Percentiles rank a stretch among this genome's conserved stretches.
These are phyloP conservation scores for Salix udensis DNA, from an alignment of 345 rosid genomes.

Conservation along the genomic window DNA sequence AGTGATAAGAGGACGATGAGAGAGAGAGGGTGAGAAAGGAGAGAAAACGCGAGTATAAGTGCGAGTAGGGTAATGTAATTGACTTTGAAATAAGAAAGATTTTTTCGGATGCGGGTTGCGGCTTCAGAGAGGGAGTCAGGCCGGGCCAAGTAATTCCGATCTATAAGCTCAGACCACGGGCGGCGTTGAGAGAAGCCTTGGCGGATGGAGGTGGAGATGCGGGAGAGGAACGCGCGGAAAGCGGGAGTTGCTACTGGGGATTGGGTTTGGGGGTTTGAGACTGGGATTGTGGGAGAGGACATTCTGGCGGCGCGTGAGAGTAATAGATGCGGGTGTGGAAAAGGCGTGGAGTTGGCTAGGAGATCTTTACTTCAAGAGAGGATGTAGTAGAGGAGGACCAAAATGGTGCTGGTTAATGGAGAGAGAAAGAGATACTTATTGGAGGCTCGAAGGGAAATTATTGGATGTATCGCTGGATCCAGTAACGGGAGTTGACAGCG, in stretches of 20 bases:
- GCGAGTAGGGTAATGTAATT: conserved; percentile 59
- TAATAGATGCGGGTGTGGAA: conserved; percentile 5
- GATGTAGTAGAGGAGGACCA: background rate
- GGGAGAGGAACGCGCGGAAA: conserved; percentile 63
- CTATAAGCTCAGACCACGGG: conserved; percentile 70
- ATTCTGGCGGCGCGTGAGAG: conserved; percentile 35
- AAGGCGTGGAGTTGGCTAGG: background rate
- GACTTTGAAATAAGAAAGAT: conserved; percentile 64
- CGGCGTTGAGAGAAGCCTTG: conserved; percentile 73
- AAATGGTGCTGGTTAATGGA: background rate
- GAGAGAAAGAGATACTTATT: background rate
- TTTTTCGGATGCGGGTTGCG: conserved; percentile 63
- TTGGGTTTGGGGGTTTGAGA: conserved; percentile 43
- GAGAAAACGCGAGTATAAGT: conserved; percentile 61
- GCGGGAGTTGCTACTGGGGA: conserved; percentile 73
- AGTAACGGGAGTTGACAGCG: background rate
- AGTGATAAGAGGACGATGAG: conserved; percentile 65
- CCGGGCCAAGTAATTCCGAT: conserved; percentile 52
- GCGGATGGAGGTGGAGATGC: conserved; percentile 65
- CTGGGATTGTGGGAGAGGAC: conserved; percentile 56
- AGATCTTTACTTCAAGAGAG: background rate
- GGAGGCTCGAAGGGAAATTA: background rate
- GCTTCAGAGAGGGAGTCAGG: conserved; percentile 68
- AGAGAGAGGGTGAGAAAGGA: conserved; percentile 68
- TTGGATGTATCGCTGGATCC: background rate